These are phyloP conservation scores for Cichorium intybus DNA, from an alignment of 140 eudicot genomes.

Conservation along the genomic window DNA sequence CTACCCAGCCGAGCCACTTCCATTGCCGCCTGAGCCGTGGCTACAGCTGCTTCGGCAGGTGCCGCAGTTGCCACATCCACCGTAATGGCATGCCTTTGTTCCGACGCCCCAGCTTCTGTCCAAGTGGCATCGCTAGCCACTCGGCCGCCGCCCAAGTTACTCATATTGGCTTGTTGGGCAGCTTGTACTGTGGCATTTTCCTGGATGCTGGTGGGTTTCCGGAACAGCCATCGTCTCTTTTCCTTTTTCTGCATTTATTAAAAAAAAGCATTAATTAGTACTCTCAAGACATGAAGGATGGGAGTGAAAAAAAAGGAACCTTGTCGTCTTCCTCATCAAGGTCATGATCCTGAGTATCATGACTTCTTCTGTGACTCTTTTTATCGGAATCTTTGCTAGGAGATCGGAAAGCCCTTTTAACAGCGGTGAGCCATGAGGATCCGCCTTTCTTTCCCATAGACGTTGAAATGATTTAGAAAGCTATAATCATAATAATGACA, in stretches of 20 bases:
- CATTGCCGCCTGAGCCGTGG: slow-evolving; percentile 51
- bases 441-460: slow-evolving; percentile 62
- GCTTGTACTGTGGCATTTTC: slow-evolving; percentile 20
- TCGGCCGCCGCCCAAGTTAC: not conserved
- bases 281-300: not conserved
- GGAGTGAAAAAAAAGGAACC: slow-evolving; percentile 16
- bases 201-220: slow-evolving; percentile 34
- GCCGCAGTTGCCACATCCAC: slow-evolving; percentile 62
- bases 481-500: not conserved
- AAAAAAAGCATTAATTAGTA: not conserved
- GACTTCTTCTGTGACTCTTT: slow-evolving; percentile 30
- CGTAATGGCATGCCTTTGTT: slow-evolving; percentile 58
- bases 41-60: slow-evolving; percentile 61
- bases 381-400: slow-evolving; percentile 51
- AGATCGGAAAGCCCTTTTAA: slow-evolving; percentile 83
- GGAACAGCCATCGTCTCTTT: slow-evolving; percentile 66
- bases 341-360: slow-evolving; percentile 23
- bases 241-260: slow-evolving; percentile 51
- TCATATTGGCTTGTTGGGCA: slow-evolving; percentile 9
- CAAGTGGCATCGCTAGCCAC: not conserved
- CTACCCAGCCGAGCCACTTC: slow-evolving; percentile 55
- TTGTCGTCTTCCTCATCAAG: slow-evolving; percentile 64
- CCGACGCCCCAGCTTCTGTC: slow-evolving; percentile 21
- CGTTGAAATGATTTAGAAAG: slow-evolving; percentile 15
- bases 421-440: slow-evolving; percentile 88